phyloP scores from a whole-genome alignment of 495 filamentous ascomycete genomes.

The Sporormia fimetaria region DNA sequence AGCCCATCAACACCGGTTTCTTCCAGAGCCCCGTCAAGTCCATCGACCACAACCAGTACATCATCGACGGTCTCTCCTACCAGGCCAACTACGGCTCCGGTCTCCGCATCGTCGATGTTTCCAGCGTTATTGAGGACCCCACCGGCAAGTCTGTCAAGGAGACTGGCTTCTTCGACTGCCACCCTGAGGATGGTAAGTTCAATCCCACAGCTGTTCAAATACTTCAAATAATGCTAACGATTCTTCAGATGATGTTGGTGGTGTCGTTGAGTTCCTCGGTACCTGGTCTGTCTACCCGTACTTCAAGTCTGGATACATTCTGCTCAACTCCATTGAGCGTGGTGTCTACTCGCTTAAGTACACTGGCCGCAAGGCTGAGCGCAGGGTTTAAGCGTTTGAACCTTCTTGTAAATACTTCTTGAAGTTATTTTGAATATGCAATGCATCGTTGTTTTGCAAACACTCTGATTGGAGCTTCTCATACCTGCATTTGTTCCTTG shows the following conservation, averaged over 20 bases:
- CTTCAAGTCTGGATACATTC: slow-evolving; percentile 43
- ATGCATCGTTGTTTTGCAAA: no score
- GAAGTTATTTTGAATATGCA: no score
- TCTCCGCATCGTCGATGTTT: slow-evolving; percentile 45
- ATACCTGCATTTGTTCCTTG: no score
- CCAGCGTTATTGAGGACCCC: slow-evolving; percentile 40
- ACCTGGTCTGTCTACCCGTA: slow-evolving; percentile 46
- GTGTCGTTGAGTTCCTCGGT: slow-evolving; percentile 42
- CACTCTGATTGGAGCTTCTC: no score
- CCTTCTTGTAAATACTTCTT: no score
- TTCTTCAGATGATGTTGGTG: slow-evolving; percentile 33
- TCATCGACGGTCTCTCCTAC: slow-evolving; percentile 42
- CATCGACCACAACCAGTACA: slow-evolving; percentile 53
- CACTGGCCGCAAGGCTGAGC: no score
- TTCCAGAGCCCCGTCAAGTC: slow-evolving; percentile 39
- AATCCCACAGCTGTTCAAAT: no score
- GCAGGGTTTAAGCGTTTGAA: no score
- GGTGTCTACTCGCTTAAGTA: slow-evolving; percentile 41
- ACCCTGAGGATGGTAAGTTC: slow-evolving; percentile 53
- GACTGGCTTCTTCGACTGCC: slow-evolving; percentile 47
- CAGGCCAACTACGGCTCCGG: slow-evolving; percentile 50
- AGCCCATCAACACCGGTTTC: slow-evolving; percentile 40
- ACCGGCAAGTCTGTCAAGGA: slow-evolving; percentile 41
- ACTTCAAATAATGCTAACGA: no score
- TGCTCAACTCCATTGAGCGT: slow-evolving; percentile 50